Base-by-base conservation (phyloP, 202 grass and related monocot species). In the Cymbopogon flexuosus region DNA sequence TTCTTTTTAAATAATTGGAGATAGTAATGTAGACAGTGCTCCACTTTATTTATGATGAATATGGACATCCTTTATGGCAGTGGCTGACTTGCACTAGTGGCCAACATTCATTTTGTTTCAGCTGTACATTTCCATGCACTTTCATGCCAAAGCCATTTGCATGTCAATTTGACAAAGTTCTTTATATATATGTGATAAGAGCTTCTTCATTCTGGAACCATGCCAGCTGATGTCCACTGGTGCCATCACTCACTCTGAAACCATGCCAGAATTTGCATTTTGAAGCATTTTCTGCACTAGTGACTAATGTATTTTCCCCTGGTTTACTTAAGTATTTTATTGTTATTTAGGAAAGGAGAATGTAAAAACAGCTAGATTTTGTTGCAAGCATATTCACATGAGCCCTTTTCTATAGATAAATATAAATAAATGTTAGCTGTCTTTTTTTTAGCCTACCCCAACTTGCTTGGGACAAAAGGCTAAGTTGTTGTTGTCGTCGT, bases 41-140 rank as follows among this genome's bases (percentile, higher is more conserved):
- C 8, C 7, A 8, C 29, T 30, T 2, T 54, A 45, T 65, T 27
- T 79, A 10, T 73, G 36, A 78, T 73, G 54, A 78, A 72, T 14
- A 41, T 46, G 35, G 23, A 49, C 23, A 64, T 66, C 58, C 29
- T 46, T 65, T 19, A 79, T 70, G 21, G 9, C 13, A 41, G 46
- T 68, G 9, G 37, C 80, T 81, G 42, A 68, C 51, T 18, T 18
- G 54, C 29, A 43, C 40, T 49, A 62, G 12, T 47, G 14, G 21
- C 7, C 3, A 68, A 49, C 62, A 52, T 70, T 27, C 79, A 77
- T 80, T 34, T 71, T 76, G n/a, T 15, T 45, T 34, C 39, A 68
- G 10, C 30, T 14, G 35, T 35, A n/a, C 23, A 72, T 23, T 39
- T 56, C 19, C 19, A 42, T 15, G 8, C 37, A 66, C 54, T 47